Base-by-base conservation (phyloP, 495 filamentous ascomycete genomes). In the Cercophora samala region DNA sequence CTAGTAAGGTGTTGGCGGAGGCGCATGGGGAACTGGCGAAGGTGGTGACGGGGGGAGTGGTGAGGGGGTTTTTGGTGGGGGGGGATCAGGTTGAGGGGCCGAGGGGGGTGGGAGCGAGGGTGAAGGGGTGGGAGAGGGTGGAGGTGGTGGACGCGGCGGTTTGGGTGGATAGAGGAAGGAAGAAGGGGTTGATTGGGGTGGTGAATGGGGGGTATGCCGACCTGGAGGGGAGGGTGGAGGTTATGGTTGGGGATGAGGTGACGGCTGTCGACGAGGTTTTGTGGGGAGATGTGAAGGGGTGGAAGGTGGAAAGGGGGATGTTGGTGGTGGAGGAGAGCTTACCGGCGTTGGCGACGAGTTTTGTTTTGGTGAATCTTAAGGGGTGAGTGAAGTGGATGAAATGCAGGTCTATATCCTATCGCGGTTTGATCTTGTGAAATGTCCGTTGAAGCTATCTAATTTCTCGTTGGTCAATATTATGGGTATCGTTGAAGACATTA, bases 1-100 rank as follows among this genome's bases (percentile, higher is more conserved):
- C 79, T 9, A 81, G 74, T 25, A 68, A 68, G 0, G 68, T 69
- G 4, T 62, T 87, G 18, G 82, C 78, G 55, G 70, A 66, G 5
- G 80, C 78, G 13, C 82, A 82, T 64, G 81, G 83, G 23, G 37
- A 66, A 54, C 74, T 86, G 75, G 79, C 81, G 17, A 73, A 64
- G 54, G 80, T 83, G 0, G 72, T 87, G 19, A 80, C 76, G 0
- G 61, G 60, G 2, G 21, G 67, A 8, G 74, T 76, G 3, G 78
- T 84, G 17, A 70, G 74, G 15, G 78, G 75, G 51, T 80, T 85
- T 53, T 64, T 85, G 63, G 76, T 85, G 63, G 80, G 25, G 65
- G 80, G 32, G 60, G 78, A 67, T 65, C 6, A 18, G 11, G 22
- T 56, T 22, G 75, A 67, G 70, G 74, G 63, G 62, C 70, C 66